Conservation (phyloP, 371 early-diverging fungal species). For the Amoeboaphelidium protococcarum region DNA sequence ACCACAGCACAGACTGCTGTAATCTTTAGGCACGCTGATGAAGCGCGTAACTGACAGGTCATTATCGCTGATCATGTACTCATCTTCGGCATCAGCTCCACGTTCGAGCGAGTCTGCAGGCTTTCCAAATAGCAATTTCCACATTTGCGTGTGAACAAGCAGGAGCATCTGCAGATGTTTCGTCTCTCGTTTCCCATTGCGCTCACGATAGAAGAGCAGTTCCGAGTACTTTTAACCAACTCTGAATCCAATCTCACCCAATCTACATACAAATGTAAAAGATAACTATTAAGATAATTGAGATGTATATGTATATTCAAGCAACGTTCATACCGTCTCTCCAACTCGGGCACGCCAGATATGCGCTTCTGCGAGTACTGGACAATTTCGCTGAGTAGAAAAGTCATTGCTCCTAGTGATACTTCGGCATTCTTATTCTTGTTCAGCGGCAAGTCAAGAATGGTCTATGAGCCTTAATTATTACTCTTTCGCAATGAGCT, state of each 20-base stretch:
- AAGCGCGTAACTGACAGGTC: conserved; percentile 61
- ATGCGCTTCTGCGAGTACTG: conserved; percentile 81
- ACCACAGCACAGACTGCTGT: conserved; percentile 61
- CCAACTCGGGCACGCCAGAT: conserved; percentile 74
- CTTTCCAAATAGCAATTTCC: conserved; percentile 79
- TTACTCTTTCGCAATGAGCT: no score
- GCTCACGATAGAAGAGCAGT: conserved; percentile 58
- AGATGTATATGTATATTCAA: background rate
- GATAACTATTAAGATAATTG: background rate
- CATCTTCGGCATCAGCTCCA: conserved; percentile 76
- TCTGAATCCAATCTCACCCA: conserved; percentile 72
- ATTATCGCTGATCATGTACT: conserved; percentile 94
- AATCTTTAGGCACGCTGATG: conserved; percentile 76
- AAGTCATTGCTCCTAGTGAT: conserved; percentile 46
- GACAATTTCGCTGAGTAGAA: conserved; percentile 78
- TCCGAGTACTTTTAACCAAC: conserved; percentile 68
- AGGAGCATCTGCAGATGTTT: conserved; percentile 53
- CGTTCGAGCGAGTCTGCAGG: conserved; percentile 77
- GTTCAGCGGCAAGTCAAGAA: conserved; percentile 33
- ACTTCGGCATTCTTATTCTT: conserved; percentile 33
- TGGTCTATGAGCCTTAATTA: conserved; percentile 8
- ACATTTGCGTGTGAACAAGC: conserved; percentile 69
- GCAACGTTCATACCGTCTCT: conserved; percentile 31
- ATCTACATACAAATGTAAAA: conserved; percentile 15
- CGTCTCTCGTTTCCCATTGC: conserved; percentile 56